Evolutionary conservation across 495 filamentous ascomycete genomes (phyloP).

Genomic region (Platismatia glauca): DNA sequence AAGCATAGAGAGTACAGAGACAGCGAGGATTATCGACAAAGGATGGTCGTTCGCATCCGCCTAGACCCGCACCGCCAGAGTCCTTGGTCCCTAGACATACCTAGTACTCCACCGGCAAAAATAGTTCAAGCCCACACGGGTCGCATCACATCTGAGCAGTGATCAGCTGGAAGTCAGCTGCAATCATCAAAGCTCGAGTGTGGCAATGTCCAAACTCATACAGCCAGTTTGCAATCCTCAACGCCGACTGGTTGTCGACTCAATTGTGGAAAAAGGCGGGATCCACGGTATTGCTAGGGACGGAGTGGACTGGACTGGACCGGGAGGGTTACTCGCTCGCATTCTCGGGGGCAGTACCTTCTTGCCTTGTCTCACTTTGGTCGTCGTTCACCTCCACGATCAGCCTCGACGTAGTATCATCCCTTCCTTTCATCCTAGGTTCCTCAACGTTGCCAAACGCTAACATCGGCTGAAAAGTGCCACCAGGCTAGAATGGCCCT

Average conservation of each 20-base stretch:
- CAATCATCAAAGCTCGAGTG: not conserved
- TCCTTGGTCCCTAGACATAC: not conserved
- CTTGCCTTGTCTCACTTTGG: not conserved
- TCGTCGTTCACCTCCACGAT: not conserved
- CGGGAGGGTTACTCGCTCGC: not conserved
- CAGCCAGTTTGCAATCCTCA: not conserved
- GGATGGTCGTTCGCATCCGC: not conserved
- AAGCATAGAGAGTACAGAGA: not conserved
- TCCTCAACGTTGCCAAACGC: not conserved
- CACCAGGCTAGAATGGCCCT: not conserved
- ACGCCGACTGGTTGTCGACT: not conserved
- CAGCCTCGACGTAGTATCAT: not conserved
- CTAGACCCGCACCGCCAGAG: not conserved
- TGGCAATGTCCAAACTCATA: not conserved
- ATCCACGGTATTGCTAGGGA: not conserved
- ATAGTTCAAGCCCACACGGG: not conserved
- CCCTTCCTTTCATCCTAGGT: not conserved
- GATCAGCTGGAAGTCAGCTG: not conserved
- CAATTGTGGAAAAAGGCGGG: not conserved
- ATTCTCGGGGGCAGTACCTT: not conserved
- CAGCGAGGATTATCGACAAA: not conserved
- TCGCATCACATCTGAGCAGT: not conserved
- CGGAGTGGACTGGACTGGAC: not conserved
- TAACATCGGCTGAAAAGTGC: not conserved
- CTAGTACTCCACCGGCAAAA: not conserved